Evolutionary conservation across 768 basidiomycete species (phyloP).

Genomic region (Lactarius pseudohatsudake): DNA sequence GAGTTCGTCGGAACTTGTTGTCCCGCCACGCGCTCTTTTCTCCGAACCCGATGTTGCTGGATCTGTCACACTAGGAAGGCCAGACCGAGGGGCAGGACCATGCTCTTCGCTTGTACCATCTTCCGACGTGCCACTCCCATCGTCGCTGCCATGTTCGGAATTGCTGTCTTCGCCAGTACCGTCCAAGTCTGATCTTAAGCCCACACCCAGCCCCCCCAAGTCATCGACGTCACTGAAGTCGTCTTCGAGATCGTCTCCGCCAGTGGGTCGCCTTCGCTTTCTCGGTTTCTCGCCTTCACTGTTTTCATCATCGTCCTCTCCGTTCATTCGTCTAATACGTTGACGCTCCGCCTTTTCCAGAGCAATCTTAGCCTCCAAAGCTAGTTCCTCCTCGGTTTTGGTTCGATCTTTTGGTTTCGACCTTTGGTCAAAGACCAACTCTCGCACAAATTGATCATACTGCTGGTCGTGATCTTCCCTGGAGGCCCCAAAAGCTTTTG

Average conservation of each 20-base stretch:
- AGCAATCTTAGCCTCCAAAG: constrained; percentile 80
- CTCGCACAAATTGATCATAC: constrained; percentile 91
- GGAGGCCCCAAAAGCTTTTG: background rate
- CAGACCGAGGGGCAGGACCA: constrained; percentile 24
- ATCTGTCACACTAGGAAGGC: background rate
- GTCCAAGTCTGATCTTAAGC: constrained; percentile 33
- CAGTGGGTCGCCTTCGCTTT: constrained; percentile 57
- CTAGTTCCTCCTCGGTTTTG: constrained; percentile 95
- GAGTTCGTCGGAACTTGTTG: constrained; percentile 50
- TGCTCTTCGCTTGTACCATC: constrained; percentile 36
- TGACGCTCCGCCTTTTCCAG: constrained; percentile 83
- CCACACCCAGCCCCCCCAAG: constrained; percentile 36
- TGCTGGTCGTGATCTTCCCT: constrained; percentile 51
- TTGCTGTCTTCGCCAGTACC: constrained; percentile 22
- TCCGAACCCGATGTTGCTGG: background rate
- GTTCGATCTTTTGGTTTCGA: constrained; percentile 94
- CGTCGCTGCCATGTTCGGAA: constrained; percentile 32
- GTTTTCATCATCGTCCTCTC: constrained; percentile 63
- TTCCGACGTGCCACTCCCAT: constrained; percentile 36
- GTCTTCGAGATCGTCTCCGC: constrained; percentile 90
- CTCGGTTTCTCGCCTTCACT: constrained; percentile 51
- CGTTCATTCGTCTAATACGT: constrained; percentile 81
- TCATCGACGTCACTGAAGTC: constrained; percentile 53
- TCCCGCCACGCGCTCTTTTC: background rate
- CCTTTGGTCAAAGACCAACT: constrained; percentile 89